These are phyloP conservation scores for Euphorbia lathyris DNA, from an alignment of 345 rosid species.

Conservation along the genomic window DNA sequence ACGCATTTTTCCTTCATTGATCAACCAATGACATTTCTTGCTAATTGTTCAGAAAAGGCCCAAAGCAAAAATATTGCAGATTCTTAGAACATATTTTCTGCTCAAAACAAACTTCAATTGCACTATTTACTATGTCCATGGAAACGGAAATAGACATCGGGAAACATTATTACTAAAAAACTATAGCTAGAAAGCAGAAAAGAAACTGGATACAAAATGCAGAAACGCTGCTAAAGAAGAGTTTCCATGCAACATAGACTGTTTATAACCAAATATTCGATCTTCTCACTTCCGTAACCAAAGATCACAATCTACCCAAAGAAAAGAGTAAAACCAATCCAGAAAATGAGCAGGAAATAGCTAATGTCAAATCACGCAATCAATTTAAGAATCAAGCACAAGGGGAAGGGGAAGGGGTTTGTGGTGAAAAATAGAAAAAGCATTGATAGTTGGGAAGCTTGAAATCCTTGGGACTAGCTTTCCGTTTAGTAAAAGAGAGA, in stretches of 20 bases:
- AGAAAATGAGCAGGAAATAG: background rate
- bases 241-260: too few species aligned
- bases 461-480: background rate
- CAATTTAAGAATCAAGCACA: background rate
- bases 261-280: background rate
- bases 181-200: too few species aligned
- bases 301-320: background rate
- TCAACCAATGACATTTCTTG: background rate
- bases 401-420: background rate
- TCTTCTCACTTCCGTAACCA: background rate
- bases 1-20: background rate
- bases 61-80: background rate
- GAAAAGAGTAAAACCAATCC: background rate
- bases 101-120: background rate
- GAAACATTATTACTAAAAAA: too few species aligned
- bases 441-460: background rate
- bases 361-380: background rate
- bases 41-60: background rate
- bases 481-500: background rate
- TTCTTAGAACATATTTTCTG: background rate
- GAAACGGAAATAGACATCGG: too few species aligned
- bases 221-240: too few species aligned
- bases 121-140: too few species aligned
- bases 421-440: background rate
- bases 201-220: too few species aligned